Evolutionary conservation across 352 stramenopile genomes (phyloP).

Genomic region (Paralagenidium karlingii): DNA sequence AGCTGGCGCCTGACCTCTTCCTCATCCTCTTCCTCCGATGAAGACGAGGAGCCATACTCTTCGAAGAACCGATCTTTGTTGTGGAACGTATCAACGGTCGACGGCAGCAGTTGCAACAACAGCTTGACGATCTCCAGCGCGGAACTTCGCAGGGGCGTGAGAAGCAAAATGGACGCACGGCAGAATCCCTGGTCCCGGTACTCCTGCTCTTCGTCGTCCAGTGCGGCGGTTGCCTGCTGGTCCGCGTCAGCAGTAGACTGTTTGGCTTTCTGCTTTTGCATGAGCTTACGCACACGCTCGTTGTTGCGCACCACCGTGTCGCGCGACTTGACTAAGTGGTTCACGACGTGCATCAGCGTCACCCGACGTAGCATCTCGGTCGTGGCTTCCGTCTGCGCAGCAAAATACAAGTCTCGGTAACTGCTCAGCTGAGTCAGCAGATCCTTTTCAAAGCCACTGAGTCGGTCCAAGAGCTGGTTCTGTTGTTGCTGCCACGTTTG

Average conservation of each 20-base stretch:
- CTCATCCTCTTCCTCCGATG: slow-evolving; percentile 10
- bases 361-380: slow-evolving; percentile 35
- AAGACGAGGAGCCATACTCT: slow-evolving; percentile 30
- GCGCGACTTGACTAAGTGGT: slow-evolving; percentile 63
- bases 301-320: slow-evolving; percentile 63
- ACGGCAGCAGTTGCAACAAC: slow-evolving; percentile 43
- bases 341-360: slow-evolving; percentile 63
- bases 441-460: slow-evolving; percentile 19
- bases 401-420: slow-evolving; percentile 63
- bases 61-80: slow-evolving; percentile 65
- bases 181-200: slow-evolving; percentile 72
- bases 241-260: too few relatives aligned
- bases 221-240: background rate
- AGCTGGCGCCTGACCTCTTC: slow-evolving; percentile 1
- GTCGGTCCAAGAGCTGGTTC: slow-evolving; percentile 16
- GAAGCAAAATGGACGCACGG: slow-evolving; percentile 48
- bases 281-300: slow-evolving; percentile 40
- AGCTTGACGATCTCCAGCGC: slow-evolving; percentile 52
- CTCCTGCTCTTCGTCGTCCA: slow-evolving; percentile 42
- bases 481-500: slow-evolving; percentile 26
- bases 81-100: slow-evolving; percentile 40
- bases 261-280: slow-evolving; percentile 9
- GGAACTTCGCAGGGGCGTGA: slow-evolving; percentile 53
- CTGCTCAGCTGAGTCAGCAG: slow-evolving; percentile 32
- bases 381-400: slow-evolving; percentile 47